These are phyloP conservation scores for Myriosclerotinia scirpicola DNA, from an alignment of 2,329 filamentous ascomycete genomes.

Conservation along the genomic window DNA sequence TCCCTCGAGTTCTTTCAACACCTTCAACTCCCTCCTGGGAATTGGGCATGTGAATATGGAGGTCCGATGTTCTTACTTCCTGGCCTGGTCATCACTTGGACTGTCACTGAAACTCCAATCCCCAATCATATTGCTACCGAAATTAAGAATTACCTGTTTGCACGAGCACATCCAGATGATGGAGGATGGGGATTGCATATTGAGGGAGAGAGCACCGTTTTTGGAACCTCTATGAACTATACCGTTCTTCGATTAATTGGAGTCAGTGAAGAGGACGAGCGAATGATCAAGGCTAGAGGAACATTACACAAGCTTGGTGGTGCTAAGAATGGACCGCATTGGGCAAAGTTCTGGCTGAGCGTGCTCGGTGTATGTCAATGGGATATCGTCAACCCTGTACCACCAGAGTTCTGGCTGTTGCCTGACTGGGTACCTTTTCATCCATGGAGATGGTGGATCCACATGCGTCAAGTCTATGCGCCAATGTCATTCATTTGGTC, in stretches of 20 bases:
- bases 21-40: constrained; percentile 82
- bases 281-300: constrained; percentile 81
- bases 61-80: constrained; percentile 95
- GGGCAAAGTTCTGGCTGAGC: constrained; percentile 95
- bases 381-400: constrained; percentile 93
- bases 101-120: constrained; percentile 85
- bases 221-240: constrained; percentile 90
- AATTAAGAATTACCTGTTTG: constrained; percentile 84
- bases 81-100: constrained; percentile 80
- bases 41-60: constrained; percentile 98
- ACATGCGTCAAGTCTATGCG: constrained; percentile 94
- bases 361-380: constrained; percentile 80
- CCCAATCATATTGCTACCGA: constrained; percentile 77
- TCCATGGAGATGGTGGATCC: constrained; percentile 97
- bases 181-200: constrained; percentile 98
- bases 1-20: constrained; percentile 85
- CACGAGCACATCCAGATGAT: constrained; percentile 79
- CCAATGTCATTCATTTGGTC: constrained; percentile 92
- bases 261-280: constrained; percentile 76
- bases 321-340: constrained; percentile 81
- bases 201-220: constrained; percentile 87
- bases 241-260: constrained; percentile 77
- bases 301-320: constrained; percentile 84
- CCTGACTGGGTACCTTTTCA: constrained; percentile 88
- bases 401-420: constrained; percentile 89